These are phyloP conservation scores for Lactarius psammicola DNA, from an alignment of 768 basidiomycete species.

Conservation along the genomic window DNA sequence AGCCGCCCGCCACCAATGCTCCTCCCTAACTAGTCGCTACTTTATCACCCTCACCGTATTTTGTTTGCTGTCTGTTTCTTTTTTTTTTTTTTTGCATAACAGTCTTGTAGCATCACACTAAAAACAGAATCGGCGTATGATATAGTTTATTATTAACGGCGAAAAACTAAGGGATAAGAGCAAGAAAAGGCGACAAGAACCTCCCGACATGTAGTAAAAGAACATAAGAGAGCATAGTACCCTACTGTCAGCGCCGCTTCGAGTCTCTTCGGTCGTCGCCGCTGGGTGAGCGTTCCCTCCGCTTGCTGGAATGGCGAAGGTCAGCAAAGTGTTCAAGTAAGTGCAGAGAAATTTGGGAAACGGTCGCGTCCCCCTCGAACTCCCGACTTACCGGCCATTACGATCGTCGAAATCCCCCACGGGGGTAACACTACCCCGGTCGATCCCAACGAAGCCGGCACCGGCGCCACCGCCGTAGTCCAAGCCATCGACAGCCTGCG, in stretches of 20 bases:
- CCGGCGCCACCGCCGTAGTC: constrained; percentile 67
- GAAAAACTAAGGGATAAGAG: neutral
- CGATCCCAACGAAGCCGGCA: constrained; percentile 25
- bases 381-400: constrained; percentile 25
- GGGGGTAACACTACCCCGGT: constrained; percentile 31
- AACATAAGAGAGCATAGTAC: neutral
- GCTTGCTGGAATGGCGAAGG: constrained; percentile 14
- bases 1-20: no score
- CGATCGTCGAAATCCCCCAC: constrained; percentile 22
- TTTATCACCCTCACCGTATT: neutral
- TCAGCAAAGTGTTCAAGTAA: neutral
- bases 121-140: neutral
- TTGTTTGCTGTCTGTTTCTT: neutral
- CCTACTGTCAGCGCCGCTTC: constrained; percentile 27
- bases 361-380: neutral
- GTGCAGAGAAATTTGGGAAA: neutral
- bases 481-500: constrained; percentile 83
- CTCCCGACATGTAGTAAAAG: neutral
- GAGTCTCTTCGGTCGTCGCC: constrained; percentile 27
- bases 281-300: constrained; percentile 30
- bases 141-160: constrained; percentile 4
- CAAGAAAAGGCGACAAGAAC: neutral
- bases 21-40: neutral
- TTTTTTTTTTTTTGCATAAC: neutral
- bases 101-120: neutral